Percentiles rank a stretch among this genome's conserved stretches.
Evolutionary conservation across 768 basidiomycete species (phyloP).

Genomic region (Galerina marginata): DNA sequence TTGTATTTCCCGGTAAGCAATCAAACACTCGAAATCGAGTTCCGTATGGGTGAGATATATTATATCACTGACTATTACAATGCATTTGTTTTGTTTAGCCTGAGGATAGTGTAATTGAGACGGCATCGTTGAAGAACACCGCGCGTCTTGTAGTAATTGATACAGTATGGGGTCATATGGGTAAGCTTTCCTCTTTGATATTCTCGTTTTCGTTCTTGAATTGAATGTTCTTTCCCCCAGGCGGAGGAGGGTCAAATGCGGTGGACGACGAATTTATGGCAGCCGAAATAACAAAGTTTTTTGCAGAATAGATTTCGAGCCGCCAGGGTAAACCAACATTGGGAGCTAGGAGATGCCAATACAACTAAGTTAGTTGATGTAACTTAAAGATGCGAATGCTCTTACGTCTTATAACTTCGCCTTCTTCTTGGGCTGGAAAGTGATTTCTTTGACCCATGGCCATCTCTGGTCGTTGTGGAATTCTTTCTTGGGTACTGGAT

Average conservation of each 20-base stretch:
- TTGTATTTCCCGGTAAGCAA: slow-evolving; percentile 56
- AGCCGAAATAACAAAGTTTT: slow-evolving; percentile 48
- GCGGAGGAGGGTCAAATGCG: slow-evolving; percentile 47
- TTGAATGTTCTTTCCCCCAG: slow-evolving; percentile 26
- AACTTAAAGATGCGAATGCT: background rate
- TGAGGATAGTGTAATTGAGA: slow-evolving; percentile 58
- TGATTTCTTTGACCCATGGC: slow-evolving; percentile 30
- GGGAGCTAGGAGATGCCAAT: background rate
- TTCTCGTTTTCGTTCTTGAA: background rate
- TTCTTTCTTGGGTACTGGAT: slow-evolving; percentile 28
- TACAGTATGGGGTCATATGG: slow-evolving; percentile 63
- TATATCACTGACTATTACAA: background rate
- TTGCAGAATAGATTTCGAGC: slow-evolving; percentile 34
- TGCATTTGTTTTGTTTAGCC: slow-evolving; percentile 40
- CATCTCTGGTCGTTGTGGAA: slow-evolving; percentile 13
- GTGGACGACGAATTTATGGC: slow-evolving; percentile 49
- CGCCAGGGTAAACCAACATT: background rate
- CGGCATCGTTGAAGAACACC: slow-evolving; percentile 43
- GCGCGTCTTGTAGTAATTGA: slow-evolving; percentile 57
- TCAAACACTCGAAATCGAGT: background rate
- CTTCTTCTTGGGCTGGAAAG: slow-evolving; percentile 17
- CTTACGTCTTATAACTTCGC: slow-evolving; percentile 5
- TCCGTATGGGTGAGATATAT: background rate
- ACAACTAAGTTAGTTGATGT: background rate
- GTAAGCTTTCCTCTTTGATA: slow-evolving; percentile 33